A percentile compares a stretch with the other conserved stretches of the same genome.
Evolutionary conservation across 2,329 filamentous ascomycete species (phyloP).

Genomic region (Lizonia empirigonia): DNA sequence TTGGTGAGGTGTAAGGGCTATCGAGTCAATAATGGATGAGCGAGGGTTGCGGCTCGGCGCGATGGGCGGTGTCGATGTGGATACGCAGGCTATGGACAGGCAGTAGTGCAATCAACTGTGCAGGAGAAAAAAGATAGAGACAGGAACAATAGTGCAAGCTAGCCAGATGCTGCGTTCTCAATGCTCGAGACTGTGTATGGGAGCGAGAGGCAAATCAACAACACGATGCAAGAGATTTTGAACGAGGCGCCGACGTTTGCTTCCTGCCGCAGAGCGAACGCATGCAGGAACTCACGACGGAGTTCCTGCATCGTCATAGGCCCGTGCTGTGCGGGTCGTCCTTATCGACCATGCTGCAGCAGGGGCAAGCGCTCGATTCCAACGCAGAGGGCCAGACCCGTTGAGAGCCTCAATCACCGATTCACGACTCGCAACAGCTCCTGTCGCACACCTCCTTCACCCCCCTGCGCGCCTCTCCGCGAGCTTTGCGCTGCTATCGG

Average conservation of each 20-base stretch:
- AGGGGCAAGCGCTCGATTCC: conserved; percentile 5
- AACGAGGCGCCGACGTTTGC: conserved; percentile 24
- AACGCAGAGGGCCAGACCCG: conserved; percentile 12
- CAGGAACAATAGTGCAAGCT: conserved; percentile 12
- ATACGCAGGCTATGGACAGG: conserved; percentile 27
- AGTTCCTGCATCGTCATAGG: conserved; percentile 35
- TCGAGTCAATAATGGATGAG: conserved; percentile 14
- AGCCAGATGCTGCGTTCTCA: conserved; percentile 7
- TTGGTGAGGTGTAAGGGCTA: conserved; percentile 10
- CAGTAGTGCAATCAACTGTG: conserved; percentile 26
- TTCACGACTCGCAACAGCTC: conserved; percentile 15
- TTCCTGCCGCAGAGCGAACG: conserved; percentile 24
- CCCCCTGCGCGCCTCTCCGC: conserved; percentile 5
- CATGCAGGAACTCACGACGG: conserved; percentile 41
- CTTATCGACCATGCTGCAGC: conserved; percentile 31
- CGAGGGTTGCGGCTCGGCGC: conserved; percentile 22
- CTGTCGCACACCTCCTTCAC: conserved; percentile 10
- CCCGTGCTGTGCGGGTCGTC: conserved; percentile 29
- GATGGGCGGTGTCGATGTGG: conserved; percentile 32
- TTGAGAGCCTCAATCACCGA: conserved; percentile 13
- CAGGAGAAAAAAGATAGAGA: conserved; percentile 18
- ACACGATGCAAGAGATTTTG: conserved; percentile 21
- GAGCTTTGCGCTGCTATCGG: conserved; percentile 8
- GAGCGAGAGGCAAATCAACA: conserved; percentile 12
- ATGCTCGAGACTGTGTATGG: conserved; percentile 14